Conservation (phyloP, 1,284 basidiomycete species). For the Boletus mariae region DNA sequence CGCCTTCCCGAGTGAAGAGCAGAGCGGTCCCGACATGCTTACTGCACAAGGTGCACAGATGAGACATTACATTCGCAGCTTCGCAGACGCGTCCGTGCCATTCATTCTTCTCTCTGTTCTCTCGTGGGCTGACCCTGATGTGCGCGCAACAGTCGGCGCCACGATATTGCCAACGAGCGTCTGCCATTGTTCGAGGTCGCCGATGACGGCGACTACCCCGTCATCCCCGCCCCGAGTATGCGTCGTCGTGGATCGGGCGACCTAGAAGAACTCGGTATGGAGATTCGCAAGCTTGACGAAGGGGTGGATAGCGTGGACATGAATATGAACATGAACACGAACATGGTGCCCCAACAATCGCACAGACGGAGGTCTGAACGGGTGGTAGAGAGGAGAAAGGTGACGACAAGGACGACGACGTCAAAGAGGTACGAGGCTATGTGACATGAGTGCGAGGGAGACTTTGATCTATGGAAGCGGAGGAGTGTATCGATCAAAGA, state of each 20-base stretch:
- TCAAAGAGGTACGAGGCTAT: slow-evolving; percentile 57
- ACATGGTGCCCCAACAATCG: neutral
- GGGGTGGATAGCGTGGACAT: slow-evolving; percentile 49
- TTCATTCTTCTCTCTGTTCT: neutral
- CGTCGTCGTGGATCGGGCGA: slow-evolving; percentile 50
- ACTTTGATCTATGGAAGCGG: neutral
- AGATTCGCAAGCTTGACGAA: slow-evolving; percentile 69
- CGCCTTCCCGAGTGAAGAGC: slow-evolving; percentile 45
- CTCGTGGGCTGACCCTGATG: slow-evolving; percentile 2
- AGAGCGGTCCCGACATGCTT: slow-evolving; percentile 49
- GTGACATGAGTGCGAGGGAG: neutral
- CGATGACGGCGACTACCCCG: slow-evolving; percentile 36
- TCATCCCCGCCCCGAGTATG: slow-evolving; percentile 64
- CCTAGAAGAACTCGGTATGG: slow-evolving; percentile 69
- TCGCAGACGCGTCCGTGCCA: slow-evolving; percentile 82
- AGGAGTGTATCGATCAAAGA: neutral
- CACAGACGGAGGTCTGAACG: slow-evolving; percentile 52
- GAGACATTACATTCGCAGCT: slow-evolving; percentile 80
- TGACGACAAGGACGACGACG: slow-evolving; percentile 43
- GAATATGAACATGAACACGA: slow-evolving; percentile 38
- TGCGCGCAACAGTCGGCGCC: slow-evolving; percentile 61
- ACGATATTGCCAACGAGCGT: slow-evolving; percentile 92
- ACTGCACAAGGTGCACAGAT: slow-evolving; percentile 59
- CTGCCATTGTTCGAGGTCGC: slow-evolving; percentile 61
- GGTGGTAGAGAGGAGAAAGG: slow-evolving; percentile 48